Base-by-base conservation (phyloP, 179 eudicot species). In the Beta corolliflora region DNA sequence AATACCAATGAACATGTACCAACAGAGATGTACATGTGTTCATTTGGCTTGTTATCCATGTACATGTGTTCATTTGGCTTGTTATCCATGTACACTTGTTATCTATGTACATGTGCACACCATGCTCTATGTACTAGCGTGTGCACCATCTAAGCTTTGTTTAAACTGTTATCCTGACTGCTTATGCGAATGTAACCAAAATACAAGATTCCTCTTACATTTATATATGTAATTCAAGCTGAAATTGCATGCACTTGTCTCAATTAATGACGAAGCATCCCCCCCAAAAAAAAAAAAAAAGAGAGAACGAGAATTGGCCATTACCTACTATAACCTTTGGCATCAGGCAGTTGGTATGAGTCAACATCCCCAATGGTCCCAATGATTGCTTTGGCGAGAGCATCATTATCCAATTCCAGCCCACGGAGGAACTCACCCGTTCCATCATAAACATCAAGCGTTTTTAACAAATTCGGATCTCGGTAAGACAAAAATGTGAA, bases 261-360 rank as follows among this genome's bases (percentile, higher is more conserved):
- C 0, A 45, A 70, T 77, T 58, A 16, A 77, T 69, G 31, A 31
- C 48, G 23, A 80, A 82, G 19, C 64, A 65, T 52, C 9, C 50
- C 4, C 36, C 23, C 2, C 58, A n/a, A n/a, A n/a, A n/a, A n/a
- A 31, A 31, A 31, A 13, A 64, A 50, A 77, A 54, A 8, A 69
- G 80, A 78, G 31, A 25, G 25, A 25, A 25, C 25, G 25, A 25
- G 25, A 25, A 74, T 54, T 19, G 53, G 58, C 36, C 53, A 76
- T 88, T 89, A 96, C 99, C 99, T 94, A 75, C 96, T 94, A 82
- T 94, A 96, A 84, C 99, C 99, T 85, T 96, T 96, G 81, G 98
- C 98, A 91, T 96, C 99, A 76, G 99, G 99, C 81, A 96, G 87
- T 83, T 96, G 98, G 87, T 96, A 93, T 46, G 96, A 74, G 88